Evolutionary conservation across 2,329 filamentous ascomycete species (phyloP).

Genomic region (Ophiostoma australiae): DNA sequence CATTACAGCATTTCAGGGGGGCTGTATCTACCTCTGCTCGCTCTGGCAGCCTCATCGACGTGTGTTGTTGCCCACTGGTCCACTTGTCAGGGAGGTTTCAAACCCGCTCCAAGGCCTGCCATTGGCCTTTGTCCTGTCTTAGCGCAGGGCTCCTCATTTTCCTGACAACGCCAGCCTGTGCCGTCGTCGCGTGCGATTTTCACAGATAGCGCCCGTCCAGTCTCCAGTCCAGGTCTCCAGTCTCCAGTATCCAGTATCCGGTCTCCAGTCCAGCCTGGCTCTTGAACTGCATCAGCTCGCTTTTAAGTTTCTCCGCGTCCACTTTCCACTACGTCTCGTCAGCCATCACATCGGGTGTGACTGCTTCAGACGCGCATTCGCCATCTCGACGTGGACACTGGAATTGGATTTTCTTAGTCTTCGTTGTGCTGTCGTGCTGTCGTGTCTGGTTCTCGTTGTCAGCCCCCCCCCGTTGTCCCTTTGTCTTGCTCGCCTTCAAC

Average conservation of each 20-base stretch:
- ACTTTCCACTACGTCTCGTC: slow-evolving; percentile 4
- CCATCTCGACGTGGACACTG: background rate
- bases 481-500: background rate
- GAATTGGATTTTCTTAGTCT: background rate
- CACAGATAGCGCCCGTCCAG: slow-evolving; percentile 11
- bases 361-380: background rate
- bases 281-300: slow-evolving; percentile 17
- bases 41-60: slow-evolving; percentile 18
- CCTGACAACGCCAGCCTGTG: slow-evolving; percentile 2
- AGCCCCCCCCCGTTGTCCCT: background rate
- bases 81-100: slow-evolving; percentile 16
- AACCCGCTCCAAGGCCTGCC: slow-evolving; percentile 14
- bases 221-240: slow-evolving; percentile 9
- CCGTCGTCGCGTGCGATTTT: slow-evolving; percentile 24
- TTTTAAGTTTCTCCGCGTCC: slow-evolving; percentile 22
- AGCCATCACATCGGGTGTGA: slow-evolving; percentile 10
- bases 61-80: slow-evolving; percentile 12
- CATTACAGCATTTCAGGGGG: background rate
- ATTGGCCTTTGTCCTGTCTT: slow-evolving; percentile 18
- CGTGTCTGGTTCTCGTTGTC: background rate
- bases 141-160: slow-evolving; percentile 22
- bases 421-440: background rate
- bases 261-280: slow-evolving; percentile 14
- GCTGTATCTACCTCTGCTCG: background rate
- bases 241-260: background rate